Conservation (phyloP, 1,139 yeast genomes). For the Magnusiomyces ingens region DNA sequence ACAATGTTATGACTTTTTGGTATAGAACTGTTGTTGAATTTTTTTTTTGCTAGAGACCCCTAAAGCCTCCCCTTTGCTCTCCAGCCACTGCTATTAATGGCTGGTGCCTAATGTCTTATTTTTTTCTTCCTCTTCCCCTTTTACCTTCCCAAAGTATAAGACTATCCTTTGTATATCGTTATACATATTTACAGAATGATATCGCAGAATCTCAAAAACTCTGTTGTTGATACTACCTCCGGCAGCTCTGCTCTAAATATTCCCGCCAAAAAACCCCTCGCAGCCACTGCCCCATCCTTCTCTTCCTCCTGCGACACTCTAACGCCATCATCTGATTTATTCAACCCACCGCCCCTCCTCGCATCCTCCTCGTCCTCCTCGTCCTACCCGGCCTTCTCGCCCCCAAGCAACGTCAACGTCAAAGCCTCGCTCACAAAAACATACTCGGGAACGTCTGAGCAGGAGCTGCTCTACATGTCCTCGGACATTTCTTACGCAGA, state of each 20-base stretch:
- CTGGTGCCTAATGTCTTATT: too few species aligned
- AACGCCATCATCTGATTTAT: too few species aligned
- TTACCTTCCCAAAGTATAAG: too few species aligned
- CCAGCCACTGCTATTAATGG: too few species aligned
- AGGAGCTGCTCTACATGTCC: neutral
- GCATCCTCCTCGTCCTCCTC: neutral
- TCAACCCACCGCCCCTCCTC: neutral
- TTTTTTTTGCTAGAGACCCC: neutral
- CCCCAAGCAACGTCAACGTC: conserved; percentile 10
- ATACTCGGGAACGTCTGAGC: conserved; percentile 1
- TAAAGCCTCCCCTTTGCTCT: too few species aligned
- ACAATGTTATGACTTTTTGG: too few species aligned
- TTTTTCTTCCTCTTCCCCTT: neutral
- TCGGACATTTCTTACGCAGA: conserved; percentile 7
- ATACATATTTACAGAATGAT: neutral
- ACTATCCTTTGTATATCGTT: neutral
- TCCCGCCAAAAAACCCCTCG: too few species aligned
- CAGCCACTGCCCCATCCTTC: neutral
- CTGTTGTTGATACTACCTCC: too few species aligned
- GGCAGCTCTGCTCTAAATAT: too few species aligned
- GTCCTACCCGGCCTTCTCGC: conserved; percentile 1
- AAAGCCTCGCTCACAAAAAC: conserved; percentile 8
- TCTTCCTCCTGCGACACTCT: too few species aligned
- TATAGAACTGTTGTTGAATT: too few species aligned
- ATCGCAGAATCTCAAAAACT: too few species aligned